A percentile compares a stretch with the other conserved stretches of the same genome.
These are phyloP conservation scores for Rosa lucieae DNA, from an alignment of 306 rosid species.

Conservation along the genomic window DNA sequence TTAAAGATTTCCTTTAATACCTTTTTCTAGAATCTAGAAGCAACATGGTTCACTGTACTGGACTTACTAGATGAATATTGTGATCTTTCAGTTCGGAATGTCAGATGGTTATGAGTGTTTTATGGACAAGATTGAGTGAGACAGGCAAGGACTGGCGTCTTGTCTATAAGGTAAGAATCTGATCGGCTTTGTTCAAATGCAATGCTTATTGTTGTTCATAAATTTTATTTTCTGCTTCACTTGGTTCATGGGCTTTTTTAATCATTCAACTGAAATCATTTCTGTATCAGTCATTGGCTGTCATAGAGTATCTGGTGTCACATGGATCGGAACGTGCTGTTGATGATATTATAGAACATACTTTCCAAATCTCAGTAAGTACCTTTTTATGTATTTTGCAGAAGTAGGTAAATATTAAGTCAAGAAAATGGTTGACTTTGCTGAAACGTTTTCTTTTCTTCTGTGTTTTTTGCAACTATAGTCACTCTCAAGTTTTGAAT, in stretches of 20 bases:
- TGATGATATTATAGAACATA: conserved; percentile 96
- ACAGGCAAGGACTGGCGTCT: conserved; percentile 98
- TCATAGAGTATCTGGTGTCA: conserved; percentile 86
- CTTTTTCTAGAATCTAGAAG: conserved; percentile 8
- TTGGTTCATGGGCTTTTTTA: conserved; percentile 10
- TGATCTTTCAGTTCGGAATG: conserved; percentile 77
- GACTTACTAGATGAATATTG: conserved; percentile 29
- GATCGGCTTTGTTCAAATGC: neutral
- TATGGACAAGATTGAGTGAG: conserved; percentile 92
- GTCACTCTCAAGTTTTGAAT: conserved; percentile 94
- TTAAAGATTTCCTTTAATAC: neutral
- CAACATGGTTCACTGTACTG: neutral
- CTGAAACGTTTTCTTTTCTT: conserved; percentile 22
- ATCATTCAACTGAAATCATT: conserved; percentile 33
- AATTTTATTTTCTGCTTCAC: neutral
- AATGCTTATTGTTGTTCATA: conserved; percentile 5
- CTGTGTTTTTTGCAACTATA: conserved; percentile 38
- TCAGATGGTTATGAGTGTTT: conserved; percentile 96
- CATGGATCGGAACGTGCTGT: conserved; percentile 99
- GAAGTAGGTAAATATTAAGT: conserved; percentile 25
- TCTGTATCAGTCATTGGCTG: conserved; percentile 84
- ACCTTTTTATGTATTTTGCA: conserved; percentile 20
- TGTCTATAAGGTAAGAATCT: conserved; percentile 83
- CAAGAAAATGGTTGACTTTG: conserved; percentile 8
- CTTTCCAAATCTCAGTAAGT: conserved; percentile 93